Conservation (phyloP, 2,329 filamentous ascomycete species). For the Ceratocystis variospora region DNA sequence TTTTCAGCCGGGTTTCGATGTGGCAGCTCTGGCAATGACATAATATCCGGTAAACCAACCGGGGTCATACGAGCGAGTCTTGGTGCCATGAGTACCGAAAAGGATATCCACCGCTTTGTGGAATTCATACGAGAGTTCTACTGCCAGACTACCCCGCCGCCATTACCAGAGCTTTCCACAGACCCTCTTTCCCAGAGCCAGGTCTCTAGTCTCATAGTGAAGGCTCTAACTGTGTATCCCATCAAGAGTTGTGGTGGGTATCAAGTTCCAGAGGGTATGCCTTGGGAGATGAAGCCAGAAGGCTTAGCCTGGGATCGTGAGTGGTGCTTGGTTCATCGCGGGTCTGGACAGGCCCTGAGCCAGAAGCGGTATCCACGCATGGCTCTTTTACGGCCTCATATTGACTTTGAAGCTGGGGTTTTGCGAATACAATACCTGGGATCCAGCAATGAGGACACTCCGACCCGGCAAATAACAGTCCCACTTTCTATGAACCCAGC, state of each 20-base stretch:
- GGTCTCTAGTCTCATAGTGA: constrained; percentile 29
- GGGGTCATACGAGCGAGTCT: constrained; percentile 76
- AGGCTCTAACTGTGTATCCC: constrained; percentile 63
- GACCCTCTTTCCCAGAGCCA: background rate
- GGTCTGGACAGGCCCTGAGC: constrained; percentile 69
- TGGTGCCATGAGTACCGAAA: constrained; percentile 72
- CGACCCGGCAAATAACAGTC: constrained; percentile 31
- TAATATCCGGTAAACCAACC: constrained; percentile 72
- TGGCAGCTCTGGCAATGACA: constrained; percentile 59
- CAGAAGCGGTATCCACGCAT: constrained; percentile 83
- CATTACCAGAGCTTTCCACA: background rate
- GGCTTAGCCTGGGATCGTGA: constrained; percentile 90
- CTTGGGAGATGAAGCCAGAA: constrained; percentile 69
- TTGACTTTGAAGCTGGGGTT: constrained; percentile 56
- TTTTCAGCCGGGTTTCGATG: constrained; percentile 77
- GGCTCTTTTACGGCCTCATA: constrained; percentile 61
- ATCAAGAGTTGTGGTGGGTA: constrained; percentile 90
- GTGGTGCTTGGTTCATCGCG: constrained; percentile 85
- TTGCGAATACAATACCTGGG: constrained; percentile 46
- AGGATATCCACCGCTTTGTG: constrained; percentile 60
- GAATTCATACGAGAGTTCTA: constrained; percentile 53
- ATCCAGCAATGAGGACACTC: constrained; percentile 20
- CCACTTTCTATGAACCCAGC: constrained; percentile 56
- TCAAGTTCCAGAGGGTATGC: constrained; percentile 44
- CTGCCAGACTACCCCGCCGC: constrained; percentile 6